These are phyloP conservation scores for Xenosphaeropsis pyriputrescens DNA, from an alignment of 2,329 filamentous ascomycete species.

Conservation along the genomic window DNA sequence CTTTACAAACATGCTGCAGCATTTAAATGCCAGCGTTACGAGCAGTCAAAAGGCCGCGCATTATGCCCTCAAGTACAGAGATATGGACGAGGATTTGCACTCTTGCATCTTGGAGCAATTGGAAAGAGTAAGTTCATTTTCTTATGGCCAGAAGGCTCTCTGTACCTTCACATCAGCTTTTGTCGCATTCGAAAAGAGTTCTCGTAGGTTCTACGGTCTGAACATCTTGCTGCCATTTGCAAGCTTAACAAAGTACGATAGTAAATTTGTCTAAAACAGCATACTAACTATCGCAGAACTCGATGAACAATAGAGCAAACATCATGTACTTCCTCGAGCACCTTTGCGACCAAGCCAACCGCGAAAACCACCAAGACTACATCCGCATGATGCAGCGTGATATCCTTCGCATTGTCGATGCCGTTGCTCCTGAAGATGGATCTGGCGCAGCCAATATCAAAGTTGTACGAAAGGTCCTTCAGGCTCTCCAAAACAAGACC, in stretches of 20 bases:
- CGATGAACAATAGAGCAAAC: constrained; percentile 94
- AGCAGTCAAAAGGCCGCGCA: constrained; percentile 86
- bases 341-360: constrained; percentile 52
- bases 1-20: constrained; percentile 80
- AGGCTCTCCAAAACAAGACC: constrained; percentile 52
- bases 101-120: constrained; percentile 95
- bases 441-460: constrained; percentile 88
- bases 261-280: no score
- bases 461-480: constrained; percentile 68
- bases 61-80: constrained; percentile 85
- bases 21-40: constrained; percentile 79
- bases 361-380: constrained; percentile 66
- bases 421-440: constrained; percentile 75
- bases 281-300: constrained; percentile 39
- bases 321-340: constrained; percentile 99
- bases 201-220: no score
- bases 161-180: background rate
- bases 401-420: constrained; percentile 80
- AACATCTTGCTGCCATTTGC: no score
- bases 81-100: constrained; percentile 94
- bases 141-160: background rate
- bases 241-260: no score
- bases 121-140: constrained; percentile 45
- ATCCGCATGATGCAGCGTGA: constrained; percentile 91
- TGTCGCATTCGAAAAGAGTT: no score